phyloP scores from a whole-genome alignment of 2,329 filamentous ascomycete genomes.

The Hymenoscyphus fructigenus region DNA sequence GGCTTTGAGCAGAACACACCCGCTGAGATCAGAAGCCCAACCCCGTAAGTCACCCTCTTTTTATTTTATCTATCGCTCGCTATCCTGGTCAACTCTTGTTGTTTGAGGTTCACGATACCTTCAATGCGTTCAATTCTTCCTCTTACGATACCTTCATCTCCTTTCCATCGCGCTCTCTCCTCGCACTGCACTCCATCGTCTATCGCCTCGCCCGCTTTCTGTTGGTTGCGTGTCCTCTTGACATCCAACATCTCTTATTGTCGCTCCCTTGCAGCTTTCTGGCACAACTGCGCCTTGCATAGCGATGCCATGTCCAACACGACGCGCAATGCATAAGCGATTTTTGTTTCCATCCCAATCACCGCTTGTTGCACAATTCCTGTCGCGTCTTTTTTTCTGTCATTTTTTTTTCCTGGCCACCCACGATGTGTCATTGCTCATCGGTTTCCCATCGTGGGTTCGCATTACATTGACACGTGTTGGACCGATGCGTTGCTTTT shows the following conservation, averaged over 20 bases:
- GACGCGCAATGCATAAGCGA: constrained; percentile 29
- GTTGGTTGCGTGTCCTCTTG: constrained; percentile 15
- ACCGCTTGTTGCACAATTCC: constrained; percentile 13
- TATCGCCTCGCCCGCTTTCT: constrained; percentile 1
- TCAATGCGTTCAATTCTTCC: background rate
- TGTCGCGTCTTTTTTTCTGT: constrained; percentile 11
- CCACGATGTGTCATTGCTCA: constrained; percentile 13
- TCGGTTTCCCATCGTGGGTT: background rate
- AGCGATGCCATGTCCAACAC: constrained; percentile 16
- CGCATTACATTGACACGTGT: constrained; percentile 24
- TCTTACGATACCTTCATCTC: constrained; percentile 7
- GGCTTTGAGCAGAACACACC: constrained; percentile 25
- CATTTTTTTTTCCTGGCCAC: constrained; percentile 11
- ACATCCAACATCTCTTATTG: constrained; percentile 11
- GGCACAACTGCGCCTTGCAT: constrained; percentile 23
- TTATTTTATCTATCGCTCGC: constrained; percentile 5
- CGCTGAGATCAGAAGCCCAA: constrained; percentile 15
- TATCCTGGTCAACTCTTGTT: background rate
- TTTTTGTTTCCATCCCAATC: constrained; percentile 18
- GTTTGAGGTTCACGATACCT: constrained; percentile 4
- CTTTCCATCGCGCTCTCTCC: constrained; percentile 1
- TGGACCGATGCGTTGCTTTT: constrained; percentile 20
- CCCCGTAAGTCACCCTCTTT: constrained; percentile 23
- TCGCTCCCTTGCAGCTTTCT: constrained; percentile 11
- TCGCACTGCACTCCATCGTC: background rate